Evolutionary conservation across 164 flowering plant species (phyloP), one percentile per base, ranked within the genome.

Genomic region (Amborella trichopoda): DNA sequence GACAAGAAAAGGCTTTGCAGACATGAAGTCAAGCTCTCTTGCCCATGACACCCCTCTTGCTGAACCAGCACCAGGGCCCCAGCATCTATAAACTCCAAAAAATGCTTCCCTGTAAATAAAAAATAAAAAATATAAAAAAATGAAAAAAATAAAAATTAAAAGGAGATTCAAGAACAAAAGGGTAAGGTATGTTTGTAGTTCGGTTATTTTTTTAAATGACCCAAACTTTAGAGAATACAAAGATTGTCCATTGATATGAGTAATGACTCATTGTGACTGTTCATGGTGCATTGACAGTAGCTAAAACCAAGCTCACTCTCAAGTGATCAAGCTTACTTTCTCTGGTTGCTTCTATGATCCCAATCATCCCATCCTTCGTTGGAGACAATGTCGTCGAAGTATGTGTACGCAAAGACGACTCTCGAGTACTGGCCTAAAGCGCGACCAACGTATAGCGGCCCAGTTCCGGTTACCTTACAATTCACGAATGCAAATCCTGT

Each of bases 351-450:
- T 56, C 43, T 28, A 49, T 75, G 86, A 62, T 81, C 91, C 95
- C 91, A 81, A 38, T 81, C 94, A 62, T 86, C 94, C 96, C 98
- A 90, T n/a, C 93, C 98, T 23, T 86, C 93, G 14, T 52, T 81
- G 1, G 96, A 93, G 3, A 90, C 90, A 39, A 90, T 48, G 47
- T 78, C 71, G 12, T 78, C 96, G 23, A 86, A 90, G 62, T 83
- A 81, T 0, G 94, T 83, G 56, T 67, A 72, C 16, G 96, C 61
- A 67, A 59, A 86, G 40, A 90, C 82, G 17, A 90, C 80, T 63
- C 93, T 58, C 1, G 98, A 80, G 63, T 75, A 83, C 60, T 81
- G 89, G 23, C 95, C 94, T 87, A 86, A 74, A 23, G 96, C 98
- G 3, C 96, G 91, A 9, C 98, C 98, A 59, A 83, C 91, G 26